Conservation (phyloP, 768 basidiomycete species). For the Agrocybe pediades region DNA sequence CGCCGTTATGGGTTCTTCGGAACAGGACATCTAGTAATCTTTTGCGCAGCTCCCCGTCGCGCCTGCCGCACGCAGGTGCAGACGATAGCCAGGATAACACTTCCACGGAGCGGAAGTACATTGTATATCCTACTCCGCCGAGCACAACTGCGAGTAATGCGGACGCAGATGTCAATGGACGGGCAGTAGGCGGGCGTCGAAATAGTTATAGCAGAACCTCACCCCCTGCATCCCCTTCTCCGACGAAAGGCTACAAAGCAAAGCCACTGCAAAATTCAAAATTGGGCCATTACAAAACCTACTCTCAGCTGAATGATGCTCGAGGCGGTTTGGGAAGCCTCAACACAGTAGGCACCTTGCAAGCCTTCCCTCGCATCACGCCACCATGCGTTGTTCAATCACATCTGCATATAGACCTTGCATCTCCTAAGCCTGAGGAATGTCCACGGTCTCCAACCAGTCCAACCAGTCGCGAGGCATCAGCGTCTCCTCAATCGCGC, state of each 20-base stretch:
- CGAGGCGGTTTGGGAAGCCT: neutral
- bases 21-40: constrained; percentile 48
- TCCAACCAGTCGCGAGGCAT: too few species aligned
- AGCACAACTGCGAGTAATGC: neutral
- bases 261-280: constrained; percentile 2
- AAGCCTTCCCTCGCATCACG: constrained; percentile 14
- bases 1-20: constrained; percentile 65
- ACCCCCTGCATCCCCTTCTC: constrained; percentile 1
- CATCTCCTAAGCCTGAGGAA: constrained; percentile 6
- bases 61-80: neutral
- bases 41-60: neutral
- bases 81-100: constrained; percentile 10
- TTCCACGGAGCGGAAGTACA: constrained; percentile 1
- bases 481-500: too few species aligned
- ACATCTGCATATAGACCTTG: constrained; percentile 9
- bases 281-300: constrained; percentile 13
- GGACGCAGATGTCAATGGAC: neutral
- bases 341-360: constrained; percentile 8
- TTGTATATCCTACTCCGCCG: constrained; percentile 4
- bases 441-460: neutral
- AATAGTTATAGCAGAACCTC: neutral
- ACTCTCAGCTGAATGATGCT: constrained; percentile 10
- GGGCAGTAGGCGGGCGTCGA: neutral
- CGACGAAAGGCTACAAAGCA: neutral
- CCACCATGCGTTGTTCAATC: neutral